Conservation (phyloP, 2,329 filamentous ascomycete genomes). For the Sporothrix brunneoviolacea region DNA sequence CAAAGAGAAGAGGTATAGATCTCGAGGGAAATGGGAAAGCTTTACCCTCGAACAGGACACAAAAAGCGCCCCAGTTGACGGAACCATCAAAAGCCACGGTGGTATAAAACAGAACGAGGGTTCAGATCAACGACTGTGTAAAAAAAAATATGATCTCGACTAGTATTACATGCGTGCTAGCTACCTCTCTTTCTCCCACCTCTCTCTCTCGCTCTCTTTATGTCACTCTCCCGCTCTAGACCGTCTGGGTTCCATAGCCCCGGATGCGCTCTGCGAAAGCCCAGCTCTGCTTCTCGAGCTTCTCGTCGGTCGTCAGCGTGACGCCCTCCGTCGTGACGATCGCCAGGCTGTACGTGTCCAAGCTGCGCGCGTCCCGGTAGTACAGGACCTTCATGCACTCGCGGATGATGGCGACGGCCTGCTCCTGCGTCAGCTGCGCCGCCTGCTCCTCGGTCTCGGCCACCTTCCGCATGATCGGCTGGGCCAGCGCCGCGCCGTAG, state of each 20-base stretch:
- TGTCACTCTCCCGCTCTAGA: too few species aligned
- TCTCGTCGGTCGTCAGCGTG: constrained; percentile 74
- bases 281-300: constrained; percentile 95
- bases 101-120: too few species aligned
- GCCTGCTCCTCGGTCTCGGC: constrained; percentile 79
- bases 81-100: too few species aligned
- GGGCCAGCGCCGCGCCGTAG: constrained; percentile 85
- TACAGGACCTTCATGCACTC: constrained; percentile 98
- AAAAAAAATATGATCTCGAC: too few species aligned
- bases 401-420: constrained; percentile 73
- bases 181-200: too few species aligned
- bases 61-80: constrained; percentile 73
- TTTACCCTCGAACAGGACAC: constrained; percentile 70
- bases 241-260: constrained; percentile 85
- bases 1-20: constrained; percentile 20
- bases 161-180: too few species aligned
- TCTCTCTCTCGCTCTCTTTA: too few species aligned
- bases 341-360: constrained; percentile 87
- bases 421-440: constrained; percentile 63
- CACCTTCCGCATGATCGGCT: constrained; percentile 79
- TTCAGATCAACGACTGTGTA: too few species aligned
- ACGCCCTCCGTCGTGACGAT: constrained; percentile 86
- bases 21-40: constrained; percentile 66
- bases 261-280: constrained; percentile 92
- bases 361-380: constrained; percentile 90